Base-by-base conservation (phyloP, 139 green algal genomes). In the Pleodorina starrii region DNA sequence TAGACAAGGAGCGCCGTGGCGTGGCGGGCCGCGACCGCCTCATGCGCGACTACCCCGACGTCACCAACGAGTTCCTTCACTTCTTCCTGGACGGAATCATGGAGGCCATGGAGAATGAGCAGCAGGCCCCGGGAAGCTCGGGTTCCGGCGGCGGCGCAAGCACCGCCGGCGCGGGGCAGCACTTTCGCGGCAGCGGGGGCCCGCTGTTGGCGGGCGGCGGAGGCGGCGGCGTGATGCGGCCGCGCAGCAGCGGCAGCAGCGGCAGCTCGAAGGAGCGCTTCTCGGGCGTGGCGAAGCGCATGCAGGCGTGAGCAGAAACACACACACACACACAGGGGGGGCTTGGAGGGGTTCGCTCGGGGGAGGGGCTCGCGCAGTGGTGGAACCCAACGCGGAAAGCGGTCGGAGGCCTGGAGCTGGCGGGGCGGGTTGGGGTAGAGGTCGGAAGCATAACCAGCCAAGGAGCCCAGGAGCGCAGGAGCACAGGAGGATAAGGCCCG, bases 61-160 rank as follows among this genome's bases (percentile, higher is more conserved):
- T 85, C 51, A 85, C 78, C 5, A 85, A 85, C 51, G 78, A 85
- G 35, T 85, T 85, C 57, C 78, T 85, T 51, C 80, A 86, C 40
- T 86, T 76, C 59, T 86, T 86, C 59, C 57, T 86, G 40, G 80
- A 86, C 59, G 59, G 80, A 9, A 50, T 86, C 35, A 76, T 86
- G 80, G 80, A 75, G 5, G 80, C 40, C 2, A 59, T 86, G 80
- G 80, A 86, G 43, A 75, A 76, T 40, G 80, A 86, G 38, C 80
- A 86, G 59, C 36, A 12, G 46, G 75, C 54, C 21, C 7, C 54
- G 25, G n/a, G n/a, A n/a, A n/a, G n/a, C n/a, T 7, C 7, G 54
- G 54, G 54, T 12, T 21, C 21, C 54, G 54, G 75, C 63, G 63
- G 63, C 27, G 32, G 29, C 44, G 23, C 72, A 21, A 17, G 17